Evolutionary conservation across 257 asterid genomes (phyloP).

Genomic region (Primulina eburnea): DNA sequence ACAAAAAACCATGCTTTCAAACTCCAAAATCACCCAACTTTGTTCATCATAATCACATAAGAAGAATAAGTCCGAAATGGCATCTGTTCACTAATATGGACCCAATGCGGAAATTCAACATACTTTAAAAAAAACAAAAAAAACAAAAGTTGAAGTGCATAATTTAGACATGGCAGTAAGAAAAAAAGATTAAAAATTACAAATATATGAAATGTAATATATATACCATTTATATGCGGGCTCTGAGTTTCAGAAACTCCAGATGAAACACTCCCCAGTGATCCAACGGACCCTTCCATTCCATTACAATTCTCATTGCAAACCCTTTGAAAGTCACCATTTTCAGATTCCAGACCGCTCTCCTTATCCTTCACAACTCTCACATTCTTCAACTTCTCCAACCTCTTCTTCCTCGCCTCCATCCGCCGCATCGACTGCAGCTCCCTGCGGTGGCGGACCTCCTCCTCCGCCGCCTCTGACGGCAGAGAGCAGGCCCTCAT

Average conservation of each 20-base stretch:
- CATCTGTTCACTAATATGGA: not conserved
- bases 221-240: constrained; percentile 22
- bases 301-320: constrained; percentile 16
- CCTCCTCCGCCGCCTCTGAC: constrained; percentile 47
- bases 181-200: too few relatives aligned
- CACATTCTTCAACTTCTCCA: constrained; percentile 56
- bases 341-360: constrained; percentile 27
- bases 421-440: constrained; percentile 52
- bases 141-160: not conserved
- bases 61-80: not conserved
- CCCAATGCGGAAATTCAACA: not conserved
- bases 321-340: constrained; percentile 17
- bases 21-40: not conserved
- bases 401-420: constrained; percentile 69
- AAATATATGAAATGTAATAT: not conserved
- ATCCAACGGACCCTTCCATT: constrained; percentile 44
- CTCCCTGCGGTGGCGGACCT: constrained; percentile 68
- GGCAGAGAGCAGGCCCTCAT: constrained; percentile 68
- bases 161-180: not conserved
- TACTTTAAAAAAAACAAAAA: too few relatives aligned
- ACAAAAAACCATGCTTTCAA: not conserved
- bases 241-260: constrained; percentile 47
- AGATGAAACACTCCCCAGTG: constrained; percentile 54
- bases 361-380: constrained; percentile 42
- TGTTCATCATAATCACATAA: not conserved